Evolutionary conservation across 768 basidiomycete species (phyloP), one percentile per base, ranked within the genome.

Genomic region (Ephemerocybe angulata): DNA sequence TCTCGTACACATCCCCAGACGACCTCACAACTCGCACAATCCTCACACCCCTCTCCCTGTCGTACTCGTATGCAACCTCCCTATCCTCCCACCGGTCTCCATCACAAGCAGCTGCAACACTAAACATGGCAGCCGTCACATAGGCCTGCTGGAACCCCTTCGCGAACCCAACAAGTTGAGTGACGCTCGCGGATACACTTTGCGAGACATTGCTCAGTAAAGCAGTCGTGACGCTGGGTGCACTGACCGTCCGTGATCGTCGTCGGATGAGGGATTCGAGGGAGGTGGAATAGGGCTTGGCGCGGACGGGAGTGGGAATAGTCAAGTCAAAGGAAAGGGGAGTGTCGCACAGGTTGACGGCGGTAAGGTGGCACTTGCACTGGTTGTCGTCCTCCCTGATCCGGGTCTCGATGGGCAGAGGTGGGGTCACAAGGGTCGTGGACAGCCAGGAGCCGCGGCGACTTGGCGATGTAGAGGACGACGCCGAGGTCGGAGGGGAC

Each of bases 121-220:
- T 66, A 65, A 80, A 81, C 64, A 80, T 67, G 4, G 83, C 76
- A 29, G 81, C 79, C 42, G 72, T 68, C 56, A 85, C 76, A 59
- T 85, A 86, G 31, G 78, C 81, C 19, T 70, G 72, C 65, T 87
- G 85, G 60, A 87, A 71, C 11, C 77, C 77, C 55, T 76, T 76
- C 6, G 83, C 85, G 0, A 80, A 69, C 61, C 76, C 78, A 38
- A 85, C 66, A 44, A 85, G 65, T 44, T 71, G 72, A 15, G 64
- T 57, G 52, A 74, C 62, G 67, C 35, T 65, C 62, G 50, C 67
- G 63, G 1, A 68, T 35, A 41, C 58, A 35, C 25, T 57, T 55
- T 49, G 64, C 50, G 59, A 66, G 44, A 54, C 21, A 56, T 64
- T 52, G 55, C 56, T 52, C 40, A 67, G 6, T 13, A 48, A 21